These are phyloP conservation scores for Ligustrum vulgare DNA, from an alignment of 257 asterid species.

Conservation along the genomic window DNA sequence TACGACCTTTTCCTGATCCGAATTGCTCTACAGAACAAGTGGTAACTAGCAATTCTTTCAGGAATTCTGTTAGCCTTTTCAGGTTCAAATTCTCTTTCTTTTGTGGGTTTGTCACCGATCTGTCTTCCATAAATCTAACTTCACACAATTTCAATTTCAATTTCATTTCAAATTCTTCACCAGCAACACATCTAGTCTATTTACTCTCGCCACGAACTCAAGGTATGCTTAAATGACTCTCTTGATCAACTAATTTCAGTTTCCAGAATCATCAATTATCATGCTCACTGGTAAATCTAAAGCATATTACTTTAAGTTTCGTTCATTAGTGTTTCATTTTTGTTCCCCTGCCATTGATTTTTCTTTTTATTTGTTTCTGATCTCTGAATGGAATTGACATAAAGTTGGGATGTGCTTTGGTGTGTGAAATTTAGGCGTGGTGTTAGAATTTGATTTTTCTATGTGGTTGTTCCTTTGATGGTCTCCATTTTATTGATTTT, in stretches of 20 bases:
- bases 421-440: neutral
- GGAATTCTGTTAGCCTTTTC: slow-evolving; percentile 13
- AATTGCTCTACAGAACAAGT: slow-evolving; percentile 17
- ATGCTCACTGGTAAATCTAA: slow-evolving; percentile 74
- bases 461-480: neutral
- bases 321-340: neutral
- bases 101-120: neutral
- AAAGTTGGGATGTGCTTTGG: slow-evolving; percentile 20
- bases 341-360: neutral
- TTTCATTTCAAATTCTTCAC: neutral
- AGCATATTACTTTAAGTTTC: neutral
- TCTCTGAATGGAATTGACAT: slow-evolving; percentile 10
- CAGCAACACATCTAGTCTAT: slow-evolving; percentile 27
- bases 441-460: neutral
- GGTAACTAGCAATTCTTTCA: slow-evolving; percentile 18
- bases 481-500: neutral
- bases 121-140: neutral
- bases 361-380: neutral
- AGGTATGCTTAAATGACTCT: slow-evolving; percentile 89
- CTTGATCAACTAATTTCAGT: slow-evolving; percentile 67
- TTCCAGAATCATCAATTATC: slow-evolving; percentile 86
- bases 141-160: neutral
- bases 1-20: slow-evolving; percentile 21
- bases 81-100: slow-evolving; percentile 5
- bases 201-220: slow-evolving; percentile 82